Base-by-base conservation (phyloP, 495 filamentous ascomycete genomes). In the Talaromyces ruber region DNA sequence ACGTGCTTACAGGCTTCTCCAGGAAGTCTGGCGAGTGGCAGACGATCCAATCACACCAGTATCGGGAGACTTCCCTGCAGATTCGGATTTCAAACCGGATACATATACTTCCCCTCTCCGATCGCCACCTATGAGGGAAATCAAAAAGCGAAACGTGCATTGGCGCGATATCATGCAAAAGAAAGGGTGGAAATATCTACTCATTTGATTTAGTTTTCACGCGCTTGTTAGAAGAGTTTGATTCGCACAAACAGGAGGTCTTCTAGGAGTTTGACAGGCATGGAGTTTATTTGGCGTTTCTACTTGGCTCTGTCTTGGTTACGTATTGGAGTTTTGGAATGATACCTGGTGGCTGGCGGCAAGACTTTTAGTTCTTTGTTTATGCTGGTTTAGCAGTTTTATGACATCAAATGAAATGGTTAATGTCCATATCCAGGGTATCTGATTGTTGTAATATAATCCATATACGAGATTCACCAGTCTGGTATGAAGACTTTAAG, bases 151-250 rank as follows among this genome's bases (percentile, higher is more conserved):
- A 71, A 84, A 86, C 76, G 84, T 94, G 69, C 90, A 91, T 82
- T 98, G 94, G 94, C 82, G 94, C 75, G 92, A 97, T 74, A 81
- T 94, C 64, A 97, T 97, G 94, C 83, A 83, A 76, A 86, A 86
- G 71, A 93, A 93, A 74, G 86, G 86, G 66, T 97, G 91, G 93
- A 89, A 93, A 70, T 93, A 89, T 79, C 79, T 98, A 70, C 82
- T 98, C 72, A 92, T 98, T 70, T 97, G 81, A 81, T 21, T 7
- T 9, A 32, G 30, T 32, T 32, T n/a, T 11, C 1, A 32, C 8
- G 45, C 45, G 45, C 45, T 21, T 50, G n/a, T 50, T 50, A 16
- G 45, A 50, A 22, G 16, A 21, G 45, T 50, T 50, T 50, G 16
- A 50, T 50, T 50, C 45, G 45, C 18, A 50, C n/a, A n/a, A n/a